Conservation (phyloP, 345 rosid species). For the Gossypium bickii region DNA sequence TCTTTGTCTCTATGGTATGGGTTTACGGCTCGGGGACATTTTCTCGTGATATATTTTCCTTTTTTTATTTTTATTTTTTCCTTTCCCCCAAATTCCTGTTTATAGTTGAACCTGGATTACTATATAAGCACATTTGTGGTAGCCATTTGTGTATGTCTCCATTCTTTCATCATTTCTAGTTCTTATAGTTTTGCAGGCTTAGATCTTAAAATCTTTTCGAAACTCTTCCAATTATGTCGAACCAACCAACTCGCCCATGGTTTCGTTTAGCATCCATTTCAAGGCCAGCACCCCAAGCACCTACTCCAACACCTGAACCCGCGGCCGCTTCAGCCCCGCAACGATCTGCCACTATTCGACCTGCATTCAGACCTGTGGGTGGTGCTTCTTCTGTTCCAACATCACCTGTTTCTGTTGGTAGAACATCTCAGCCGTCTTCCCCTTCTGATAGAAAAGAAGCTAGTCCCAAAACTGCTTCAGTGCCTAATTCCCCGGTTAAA, state of each 20-base stretch:
- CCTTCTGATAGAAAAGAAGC: slow-evolving; percentile 15
- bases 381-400: slow-evolving; percentile 25
- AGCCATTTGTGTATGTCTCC: background rate
- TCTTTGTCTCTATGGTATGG: slow-evolving; percentile 15
- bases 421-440: slow-evolving; percentile 26
- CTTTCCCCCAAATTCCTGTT: background rate
- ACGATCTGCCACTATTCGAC: slow-evolving; percentile 24
- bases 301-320: slow-evolving; percentile 30
- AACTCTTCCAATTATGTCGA: slow-evolving; percentile 28
- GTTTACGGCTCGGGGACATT: background rate
- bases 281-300: slow-evolving; percentile 30
- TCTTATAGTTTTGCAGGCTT: background rate
- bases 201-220: background rate
- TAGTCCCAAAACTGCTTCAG: background rate
- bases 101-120: background rate
- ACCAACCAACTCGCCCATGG: slow-evolving; percentile 51
- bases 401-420: slow-evolving; percentile 29
- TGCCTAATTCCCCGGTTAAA: slow-evolving; percentile 5
- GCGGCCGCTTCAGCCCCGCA: slow-evolving; percentile 28
- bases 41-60: background rate
- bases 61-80: no score
- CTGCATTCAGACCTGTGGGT: slow-evolving; percentile 31
- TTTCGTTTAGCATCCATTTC: slow-evolving; percentile 44
- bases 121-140: slow-evolving; percentile 27
- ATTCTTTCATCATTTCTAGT: background rate